A percentile compares a stretch with the other conserved stretches of the same genome.
phyloP scores from a whole-genome alignment of 1,284 basidiomycete genomes.

The Cryptococcus floricola region DNA sequence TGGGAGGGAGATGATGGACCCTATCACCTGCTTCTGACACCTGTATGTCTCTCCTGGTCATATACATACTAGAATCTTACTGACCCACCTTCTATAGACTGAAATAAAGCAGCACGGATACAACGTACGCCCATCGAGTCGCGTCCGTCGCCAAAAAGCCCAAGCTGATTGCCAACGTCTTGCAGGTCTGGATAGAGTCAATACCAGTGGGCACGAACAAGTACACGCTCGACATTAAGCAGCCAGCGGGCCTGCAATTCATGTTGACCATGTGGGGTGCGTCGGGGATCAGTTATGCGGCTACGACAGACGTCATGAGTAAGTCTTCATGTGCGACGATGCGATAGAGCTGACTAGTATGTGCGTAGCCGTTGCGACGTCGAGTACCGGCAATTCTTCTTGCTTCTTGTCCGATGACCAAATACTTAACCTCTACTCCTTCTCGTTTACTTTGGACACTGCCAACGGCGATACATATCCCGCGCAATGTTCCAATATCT shows the following conservation, averaged over 20 bases:
- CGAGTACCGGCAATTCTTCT: slow-evolving; percentile 13
- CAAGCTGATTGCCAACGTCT: neutral
- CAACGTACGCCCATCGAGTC: slow-evolving; percentile 26
- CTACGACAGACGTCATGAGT: slow-evolving; percentile 44
- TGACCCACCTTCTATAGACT: slow-evolving; percentile 20
- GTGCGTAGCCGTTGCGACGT: slow-evolving; percentile 25
- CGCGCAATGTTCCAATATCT: slow-evolving; percentile 44
- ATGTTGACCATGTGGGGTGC: slow-evolving; percentile 45
- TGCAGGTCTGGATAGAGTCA: slow-evolving; percentile 39
- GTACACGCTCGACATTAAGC: slow-evolving; percentile 34
- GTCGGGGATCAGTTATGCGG: slow-evolving; percentile 41
- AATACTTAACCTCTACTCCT: slow-evolving; percentile 41
- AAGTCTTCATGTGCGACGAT: slow-evolving; percentile 10
- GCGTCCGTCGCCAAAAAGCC: neutral
- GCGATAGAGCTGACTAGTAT: neutral
- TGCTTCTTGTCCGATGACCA: slow-evolving; percentile 37
- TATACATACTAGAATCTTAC: too few relatives aligned
- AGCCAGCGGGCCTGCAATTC: slow-evolving; percentile 37
- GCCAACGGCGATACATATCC: slow-evolving; percentile 22
- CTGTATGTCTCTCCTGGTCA: slow-evolving; percentile 20
- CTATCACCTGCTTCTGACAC: slow-evolving; percentile 45
- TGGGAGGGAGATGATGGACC: slow-evolving; percentile 46
- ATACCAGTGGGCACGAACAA: slow-evolving; percentile 31
- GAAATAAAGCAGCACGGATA: slow-evolving; percentile 39
- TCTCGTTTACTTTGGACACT: slow-evolving; percentile 42